phyloP scores from a whole-genome alignment of 1,139 yeast species.

The Debaryomyces sp. region DNA sequence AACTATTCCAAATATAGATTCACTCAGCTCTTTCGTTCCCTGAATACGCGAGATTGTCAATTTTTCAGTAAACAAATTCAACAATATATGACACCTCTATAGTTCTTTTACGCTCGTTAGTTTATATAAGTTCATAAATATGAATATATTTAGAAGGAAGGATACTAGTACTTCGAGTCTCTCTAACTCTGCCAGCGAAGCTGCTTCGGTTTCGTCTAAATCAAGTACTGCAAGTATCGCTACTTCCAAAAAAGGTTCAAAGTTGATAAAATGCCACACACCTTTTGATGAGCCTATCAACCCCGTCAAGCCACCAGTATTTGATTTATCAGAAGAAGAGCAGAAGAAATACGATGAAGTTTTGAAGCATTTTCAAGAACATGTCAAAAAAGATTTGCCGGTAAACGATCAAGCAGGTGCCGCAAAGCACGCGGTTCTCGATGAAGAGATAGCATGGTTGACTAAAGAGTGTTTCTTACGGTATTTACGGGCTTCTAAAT shows the following conservation, averaged over 20 bases:
- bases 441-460: conserved; percentile 83
- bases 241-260: conserved; percentile 11
- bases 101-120: background rate
- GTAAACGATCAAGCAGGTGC: conserved; percentile 24
- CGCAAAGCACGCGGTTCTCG: conserved; percentile 28
- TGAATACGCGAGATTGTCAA: background rate
- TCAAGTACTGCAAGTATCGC: conserved; percentile 15
- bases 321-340: conserved; percentile 32
- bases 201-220: conserved; percentile 20
- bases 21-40: background rate
- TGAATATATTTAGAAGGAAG: conserved; percentile 25
- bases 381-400: conserved; percentile 24
- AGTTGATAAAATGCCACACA: conserved; percentile 34
- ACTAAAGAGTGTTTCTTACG: conserved; percentile 87
- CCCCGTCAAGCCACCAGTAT: conserved; percentile 34
- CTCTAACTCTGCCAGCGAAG: conserved; percentile 13
- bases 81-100: background rate
- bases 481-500: conserved; percentile 88
- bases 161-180: conserved; percentile 11
- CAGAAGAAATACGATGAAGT: conserved; percentile 30
- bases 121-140: conserved; percentile 1
- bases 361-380: conserved; percentile 26
- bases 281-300: conserved; percentile 47
- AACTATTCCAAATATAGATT: background rate
- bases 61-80: background rate